These are phyloP conservation scores for Fusarium udum DNA, from an alignment of 2,329 filamentous ascomycete species.

Conservation along the genomic window DNA sequence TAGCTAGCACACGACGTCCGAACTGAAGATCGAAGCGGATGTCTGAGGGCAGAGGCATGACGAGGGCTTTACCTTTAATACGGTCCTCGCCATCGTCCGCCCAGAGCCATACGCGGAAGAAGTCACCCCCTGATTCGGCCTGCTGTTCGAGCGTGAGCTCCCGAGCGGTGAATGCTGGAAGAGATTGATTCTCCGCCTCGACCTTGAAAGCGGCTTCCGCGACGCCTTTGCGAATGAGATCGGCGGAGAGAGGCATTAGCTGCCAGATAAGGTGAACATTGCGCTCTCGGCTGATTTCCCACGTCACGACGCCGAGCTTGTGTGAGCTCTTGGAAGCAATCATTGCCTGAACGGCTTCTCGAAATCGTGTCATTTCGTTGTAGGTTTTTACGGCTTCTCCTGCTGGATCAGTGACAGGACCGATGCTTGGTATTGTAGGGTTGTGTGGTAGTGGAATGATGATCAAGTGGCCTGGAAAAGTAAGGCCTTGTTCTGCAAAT, in stretches of 20 bases:
- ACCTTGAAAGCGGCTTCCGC: conserved; percentile 91
- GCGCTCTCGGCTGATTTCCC: conserved; percentile 84
- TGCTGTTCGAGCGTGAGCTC: conserved; percentile 62
- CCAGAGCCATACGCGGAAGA: conserved; percentile 87
- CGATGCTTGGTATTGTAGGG: conserved; percentile 76
- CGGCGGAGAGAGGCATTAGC: conserved; percentile 78
- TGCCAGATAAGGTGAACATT: conserved; percentile 97
- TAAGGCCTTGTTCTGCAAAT: conserved; percentile 70
- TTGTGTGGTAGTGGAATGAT: conserved; percentile 89
- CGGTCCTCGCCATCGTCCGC: conserved; percentile 62
- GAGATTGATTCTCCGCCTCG: conserved; percentile 78
- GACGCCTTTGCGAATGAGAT: conserved; percentile 74
- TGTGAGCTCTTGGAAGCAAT: conserved; percentile 64
- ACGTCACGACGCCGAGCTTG: conserved; percentile 84
- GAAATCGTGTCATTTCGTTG: conserved; percentile 85
- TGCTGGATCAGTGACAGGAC: conserved; percentile 60
- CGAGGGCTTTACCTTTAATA: conserved; percentile 70
- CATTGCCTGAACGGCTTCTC: conserved; percentile 81
- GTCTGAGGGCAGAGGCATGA: conserved; percentile 76
- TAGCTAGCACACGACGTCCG: conserved; percentile 85
- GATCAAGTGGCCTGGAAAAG: conserved; percentile 86
- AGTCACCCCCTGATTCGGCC: conserved; percentile 66
- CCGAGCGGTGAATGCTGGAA: conserved; percentile 60
- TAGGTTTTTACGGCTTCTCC: conserved; percentile 69
- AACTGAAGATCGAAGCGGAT: conserved; percentile 92